These are phyloP conservation scores for Salisapilia sapeloensis DNA, from an alignment of 352 stramenopile genomes.

Conservation along the genomic window DNA sequence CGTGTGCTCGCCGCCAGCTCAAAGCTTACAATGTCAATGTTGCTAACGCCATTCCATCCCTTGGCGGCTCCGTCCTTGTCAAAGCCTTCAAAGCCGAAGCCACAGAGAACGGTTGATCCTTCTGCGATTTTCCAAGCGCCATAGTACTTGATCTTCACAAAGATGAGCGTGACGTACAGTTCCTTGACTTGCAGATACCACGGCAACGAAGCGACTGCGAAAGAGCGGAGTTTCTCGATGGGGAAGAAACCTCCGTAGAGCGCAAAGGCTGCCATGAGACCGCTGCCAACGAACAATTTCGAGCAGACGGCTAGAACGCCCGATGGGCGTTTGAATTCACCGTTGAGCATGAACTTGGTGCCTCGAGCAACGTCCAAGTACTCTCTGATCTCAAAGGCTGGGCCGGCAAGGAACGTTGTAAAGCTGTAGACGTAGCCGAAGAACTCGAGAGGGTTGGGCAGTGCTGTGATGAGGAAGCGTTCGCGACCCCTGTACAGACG, in stretches of 20 bases:
- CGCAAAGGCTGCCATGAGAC: conserved; percentile 40
- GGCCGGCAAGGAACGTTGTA: conserved; percentile 89
- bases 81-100: conserved; percentile 91
- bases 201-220: conserved; percentile 23
- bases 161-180: conserved; percentile 83
- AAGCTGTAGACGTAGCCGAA: conserved; percentile 96
- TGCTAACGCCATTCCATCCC: conserved; percentile 91
- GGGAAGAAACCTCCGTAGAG: conserved; percentile 29
- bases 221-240: conserved; percentile 25
- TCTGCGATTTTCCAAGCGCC: conserved; percentile 88
- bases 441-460: conserved; percentile 89
- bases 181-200: conserved; percentile 20
- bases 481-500: conserved; percentile 17
- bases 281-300: conserved; percentile 51
- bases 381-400: conserved; percentile 89
- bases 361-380: conserved; percentile 74
- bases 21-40: conserved; percentile 93
- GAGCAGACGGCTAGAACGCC: conserved; percentile 59
- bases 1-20: conserved; percentile 87
- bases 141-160: conserved; percentile 92
- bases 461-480: conserved; percentile 47
- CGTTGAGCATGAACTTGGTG: conserved; percentile 32
- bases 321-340: conserved; percentile 21
- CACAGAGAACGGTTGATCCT: conserved; percentile 61
- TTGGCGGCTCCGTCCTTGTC: conserved; percentile 66